Evolutionary conservation across 169 alveolate genomes (phyloP).

Genomic region (Cryptosporidium xiaoi): DNA sequence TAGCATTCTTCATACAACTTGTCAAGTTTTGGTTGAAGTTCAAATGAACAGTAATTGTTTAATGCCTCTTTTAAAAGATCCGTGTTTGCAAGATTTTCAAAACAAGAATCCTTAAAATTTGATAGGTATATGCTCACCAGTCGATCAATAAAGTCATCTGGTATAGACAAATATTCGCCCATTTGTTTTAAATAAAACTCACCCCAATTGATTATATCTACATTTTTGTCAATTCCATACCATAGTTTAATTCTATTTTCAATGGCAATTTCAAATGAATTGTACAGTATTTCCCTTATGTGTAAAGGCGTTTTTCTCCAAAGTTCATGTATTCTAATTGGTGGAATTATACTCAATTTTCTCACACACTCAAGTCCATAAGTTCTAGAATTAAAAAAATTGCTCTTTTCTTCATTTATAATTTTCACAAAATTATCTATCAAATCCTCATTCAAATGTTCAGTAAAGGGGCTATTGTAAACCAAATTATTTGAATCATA

Average conservation of each 20-base stretch:
- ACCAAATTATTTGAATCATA: not conserved
- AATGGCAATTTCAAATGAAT: slow-evolving; percentile 17
- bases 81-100: slow-evolving; percentile 22
- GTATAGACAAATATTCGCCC: slow-evolving; percentile 17
- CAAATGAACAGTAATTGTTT: slow-evolving; percentile 23
- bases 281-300: slow-evolving; percentile 24
- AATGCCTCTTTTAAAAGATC: slow-evolving; percentile 30
- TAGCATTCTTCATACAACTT: slow-evolving; percentile 12
- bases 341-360: slow-evolving; percentile 44
- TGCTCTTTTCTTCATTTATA: not conserved
- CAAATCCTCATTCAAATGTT: slow-evolving; percentile 2
- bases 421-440: slow-evolving; percentile 10
- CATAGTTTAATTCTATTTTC: slow-evolving; percentile 25
- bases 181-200: slow-evolving; percentile 34
- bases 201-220: slow-evolving; percentile 45
- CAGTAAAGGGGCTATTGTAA: slow-evolving; percentile 12
- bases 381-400: slow-evolving; percentile 27
- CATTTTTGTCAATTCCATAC: not conserved
- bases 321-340: slow-evolving; percentile 65
- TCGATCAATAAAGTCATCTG: slow-evolving; percentile 21
- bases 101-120: slow-evolving; percentile 15
- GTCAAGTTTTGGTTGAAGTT: slow-evolving; percentile 47
- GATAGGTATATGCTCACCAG: slow-evolving; percentile 7
- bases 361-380: slow-evolving; percentile 33
- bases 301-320: slow-evolving; percentile 42